Percentiles rank a stretch among this genome's conserved stretches.
Conservation (phyloP, 345 rosid species). For the Bruguiera sexangula region DNA sequence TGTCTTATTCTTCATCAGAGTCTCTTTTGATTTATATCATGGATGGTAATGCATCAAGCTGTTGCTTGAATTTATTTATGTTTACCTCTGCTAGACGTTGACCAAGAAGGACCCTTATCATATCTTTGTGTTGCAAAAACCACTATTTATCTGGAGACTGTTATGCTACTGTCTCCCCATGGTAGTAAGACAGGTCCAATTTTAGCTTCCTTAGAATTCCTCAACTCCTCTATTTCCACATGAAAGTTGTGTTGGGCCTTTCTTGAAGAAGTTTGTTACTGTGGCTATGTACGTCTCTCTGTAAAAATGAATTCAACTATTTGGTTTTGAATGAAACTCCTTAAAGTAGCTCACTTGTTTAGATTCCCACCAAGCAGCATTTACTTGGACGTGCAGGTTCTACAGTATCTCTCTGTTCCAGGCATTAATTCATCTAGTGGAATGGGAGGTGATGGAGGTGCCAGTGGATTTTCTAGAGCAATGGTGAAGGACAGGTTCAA, state of each 20-base stretch:
- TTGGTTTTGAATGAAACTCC: background rate
- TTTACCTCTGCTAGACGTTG: background rate
- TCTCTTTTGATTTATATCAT: background rate
- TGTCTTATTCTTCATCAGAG: background rate
- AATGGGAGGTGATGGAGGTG: slow-evolving; percentile 28
- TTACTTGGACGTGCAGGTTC: slow-evolving; percentile 55
- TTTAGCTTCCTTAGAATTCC: background rate
- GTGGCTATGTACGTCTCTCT: background rate
- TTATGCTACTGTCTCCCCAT: too few species aligned
- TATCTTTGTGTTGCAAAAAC: too few species aligned
- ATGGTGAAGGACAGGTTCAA: slow-evolving; percentile 85
- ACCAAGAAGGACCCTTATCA: background rate
- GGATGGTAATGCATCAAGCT: slow-evolving; percentile 2
- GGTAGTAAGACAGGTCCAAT: too few species aligned
- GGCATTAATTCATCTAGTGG: slow-evolving; percentile 27
- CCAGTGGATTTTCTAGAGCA: slow-evolving; percentile 61
- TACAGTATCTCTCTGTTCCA: slow-evolving; percentile 83
- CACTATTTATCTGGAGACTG: too few species aligned
- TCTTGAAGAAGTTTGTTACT: background rate
- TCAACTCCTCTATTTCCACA: background rate
- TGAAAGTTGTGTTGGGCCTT: background rate
- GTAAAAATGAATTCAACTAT: background rate
- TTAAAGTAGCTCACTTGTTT: background rate
- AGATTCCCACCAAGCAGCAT: slow-evolving; percentile 11
- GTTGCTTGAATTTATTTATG: background rate